A percentile compares a stretch with the other conserved stretches of the same genome.
Conservation (phyloP, 2,329 filamentous ascomycete genomes). For the Clarireedia homoeocarpa region DNA sequence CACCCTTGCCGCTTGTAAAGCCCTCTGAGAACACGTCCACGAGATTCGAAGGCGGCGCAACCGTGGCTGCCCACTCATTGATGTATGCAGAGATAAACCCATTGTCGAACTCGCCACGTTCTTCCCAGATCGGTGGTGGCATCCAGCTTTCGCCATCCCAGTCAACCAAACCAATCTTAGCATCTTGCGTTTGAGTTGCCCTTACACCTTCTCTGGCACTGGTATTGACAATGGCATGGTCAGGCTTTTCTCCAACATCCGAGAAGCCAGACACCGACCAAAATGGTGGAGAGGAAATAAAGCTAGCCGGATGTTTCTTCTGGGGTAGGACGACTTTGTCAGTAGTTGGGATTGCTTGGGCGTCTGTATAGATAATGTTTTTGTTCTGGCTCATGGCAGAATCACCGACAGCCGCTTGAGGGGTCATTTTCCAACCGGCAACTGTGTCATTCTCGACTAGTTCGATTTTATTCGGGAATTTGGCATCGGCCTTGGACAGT, state of each 20-base stretch:
- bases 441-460: not conserved
- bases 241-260: conserved; percentile 12
- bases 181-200: conserved; percentile 11
- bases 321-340: not conserved
- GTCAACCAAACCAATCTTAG: conserved; percentile 15
- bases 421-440: not conserved
- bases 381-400: not conserved
- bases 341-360: not conserved
- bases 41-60: conserved; percentile 5
- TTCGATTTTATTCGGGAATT: too few species aligned
- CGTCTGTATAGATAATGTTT: not conserved
- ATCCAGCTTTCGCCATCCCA: conserved; percentile 19
- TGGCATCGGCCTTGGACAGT: too few species aligned
- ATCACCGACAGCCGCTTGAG: not conserved
- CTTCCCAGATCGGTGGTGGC: conserved; percentile 23
- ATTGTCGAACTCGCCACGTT: conserved; percentile 18
- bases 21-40: conserved; percentile 1
- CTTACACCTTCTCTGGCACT: not conserved
- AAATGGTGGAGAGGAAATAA: not conserved
- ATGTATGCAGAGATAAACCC: conserved; percentile 22
- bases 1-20: conserved; percentile 13
- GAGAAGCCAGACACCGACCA: conserved; percentile 5
- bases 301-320: not conserved
- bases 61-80: conserved; percentile 20
- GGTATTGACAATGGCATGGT: not conserved